Evolutionary conservation across 192 early-diverging fungal genomes (phyloP), one percentile per base, ranked within the genome.

Genomic region (Gaertneriomyces semiglobifer): DNA sequence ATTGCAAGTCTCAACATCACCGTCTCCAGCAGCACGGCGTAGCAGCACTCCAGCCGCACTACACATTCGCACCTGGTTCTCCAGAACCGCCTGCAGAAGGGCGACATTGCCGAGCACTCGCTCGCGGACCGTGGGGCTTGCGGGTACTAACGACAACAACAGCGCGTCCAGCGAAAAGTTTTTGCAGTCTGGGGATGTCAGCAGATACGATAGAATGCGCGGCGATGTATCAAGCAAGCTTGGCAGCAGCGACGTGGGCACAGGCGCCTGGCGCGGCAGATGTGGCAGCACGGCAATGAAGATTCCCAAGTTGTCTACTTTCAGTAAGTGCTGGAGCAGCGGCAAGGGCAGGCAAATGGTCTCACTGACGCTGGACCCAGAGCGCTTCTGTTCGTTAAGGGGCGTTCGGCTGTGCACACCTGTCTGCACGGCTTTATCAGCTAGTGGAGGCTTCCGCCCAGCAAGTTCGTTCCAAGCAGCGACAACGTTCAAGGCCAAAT

Each of bases 1-100:
- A 40, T 55, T 55, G 39, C 53, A 55, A 4, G 55, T 57, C 40
- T 55, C 55, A 6, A 40, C 53, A 44, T 66, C 64, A 14, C 54
- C 64, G 41, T 66, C 64, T 55, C 55, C 8, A 2, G 64, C 64
- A 10, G 53, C 38, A 5, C 64, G 14, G 6, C 40, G 12, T n/a
- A 66, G 19, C 40, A 66, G 41, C 20, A 42, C 8, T 7, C 55
- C 55, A 20, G 41, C 64, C n/a, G 53, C 64, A 7, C 33, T n/a
- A 11, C 4, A 33, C 25, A 7, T 16, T 10, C 11, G 14, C 10
- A 63, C 53, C 4, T 42, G 16, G 18, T 52, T 47, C 51, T 63
- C 62, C 7, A 63, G 4, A 41, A 33, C 62, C 18, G 51, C 18
- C 6, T 19, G 11, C 18, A 53, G 62, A n/a, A 61, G 20, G 1